Conservation (phyloP, 192 early-diverging fungal genomes). For the Backusella westeae region DNA sequence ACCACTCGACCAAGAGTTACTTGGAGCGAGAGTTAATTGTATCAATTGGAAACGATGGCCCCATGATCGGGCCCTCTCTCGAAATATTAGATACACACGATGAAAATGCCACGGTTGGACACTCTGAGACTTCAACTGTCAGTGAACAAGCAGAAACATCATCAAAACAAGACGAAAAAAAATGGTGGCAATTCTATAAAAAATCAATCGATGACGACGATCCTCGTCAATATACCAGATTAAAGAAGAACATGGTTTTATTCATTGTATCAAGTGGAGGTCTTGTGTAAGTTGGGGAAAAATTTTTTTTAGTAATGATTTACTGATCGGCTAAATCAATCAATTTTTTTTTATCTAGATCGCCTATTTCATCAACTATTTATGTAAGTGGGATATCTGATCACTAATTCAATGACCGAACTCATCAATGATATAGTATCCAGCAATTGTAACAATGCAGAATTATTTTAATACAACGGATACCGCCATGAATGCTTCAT, state of each 20-base stretch:
- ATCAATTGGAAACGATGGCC: neutral
- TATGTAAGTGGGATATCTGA: conserved; percentile 13
- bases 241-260: conserved; percentile 13
- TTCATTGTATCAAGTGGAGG: conserved; percentile 11
- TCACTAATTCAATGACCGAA: neutral
- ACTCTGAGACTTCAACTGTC: neutral
- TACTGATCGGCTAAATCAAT: neutral
- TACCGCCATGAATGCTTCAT: conserved; percentile 26
- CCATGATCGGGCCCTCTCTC: neutral
- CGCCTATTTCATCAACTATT: conserved; percentile 24
- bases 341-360: neutral
- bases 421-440: conserved; percentile 11
- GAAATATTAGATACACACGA: neutral
- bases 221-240: neutral
- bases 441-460: conserved; percentile 28
- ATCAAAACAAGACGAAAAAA: neutral
- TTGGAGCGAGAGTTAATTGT: conserved; percentile 3
- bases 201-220: neutral
- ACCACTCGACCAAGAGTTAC: conserved; percentile 7
- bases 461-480: conserved; percentile 22
- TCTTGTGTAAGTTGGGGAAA: neutral
- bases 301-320: neutral
- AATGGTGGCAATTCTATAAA: neutral
- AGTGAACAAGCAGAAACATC: neutral
- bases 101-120: neutral